These are phyloP conservation scores for Globisporangium spinosum DNA, from an alignment of 352 stramenopile genomes.

Conservation along the genomic window DNA sequence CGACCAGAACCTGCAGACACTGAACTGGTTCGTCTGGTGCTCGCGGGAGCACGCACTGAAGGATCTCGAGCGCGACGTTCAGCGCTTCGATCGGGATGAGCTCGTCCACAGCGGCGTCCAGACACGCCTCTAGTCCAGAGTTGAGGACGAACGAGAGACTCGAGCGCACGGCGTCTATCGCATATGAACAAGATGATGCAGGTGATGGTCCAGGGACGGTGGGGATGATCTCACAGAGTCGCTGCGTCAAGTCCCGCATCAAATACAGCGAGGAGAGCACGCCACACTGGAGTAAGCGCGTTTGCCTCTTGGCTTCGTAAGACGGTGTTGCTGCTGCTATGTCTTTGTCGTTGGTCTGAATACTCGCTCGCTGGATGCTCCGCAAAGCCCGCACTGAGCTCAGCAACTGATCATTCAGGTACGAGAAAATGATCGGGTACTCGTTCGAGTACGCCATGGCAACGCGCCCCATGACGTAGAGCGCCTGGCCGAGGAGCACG, in stretches of 20 bases:
- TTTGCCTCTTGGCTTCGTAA: conserved; percentile 9
- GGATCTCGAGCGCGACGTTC: conserved; percentile 49
- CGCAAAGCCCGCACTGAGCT: conserved; percentile 22
- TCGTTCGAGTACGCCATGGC: conserved; percentile 46
- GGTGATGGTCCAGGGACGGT: conserved; percentile 11
- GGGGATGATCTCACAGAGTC: conserved; percentile 25
- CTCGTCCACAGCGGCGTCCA: conserved; percentile 37
- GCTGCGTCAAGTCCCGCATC: conserved; percentile 41
- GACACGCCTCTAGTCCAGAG: conserved; percentile 38
- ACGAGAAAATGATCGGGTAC: conserved; percentile 46
- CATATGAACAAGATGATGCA: conserved; percentile 10
- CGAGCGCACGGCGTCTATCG: conserved; percentile 29
- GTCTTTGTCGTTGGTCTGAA: background rate
- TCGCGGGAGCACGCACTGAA: conserved; percentile 41
- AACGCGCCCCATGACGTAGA: conserved; percentile 42
- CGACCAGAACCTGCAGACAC: conserved; percentile 17
- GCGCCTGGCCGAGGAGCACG: conserved; percentile 35
- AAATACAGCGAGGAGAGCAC: conserved; percentile 36
- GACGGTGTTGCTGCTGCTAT: too few species aligned
- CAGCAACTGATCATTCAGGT: conserved; percentile 40
- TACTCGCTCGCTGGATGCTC: conserved; percentile 2
- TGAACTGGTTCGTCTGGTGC: conserved; percentile 26
- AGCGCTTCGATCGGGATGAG: conserved; percentile 31
- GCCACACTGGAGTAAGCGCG: conserved; percentile 26
- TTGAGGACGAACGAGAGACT: conserved; percentile 42